Evolutionary conservation across 495 filamentous ascomycete genomes (phyloP), one percentile per base, ranked within the genome.

Genomic region (Penicillium ochrochloron): DNA sequence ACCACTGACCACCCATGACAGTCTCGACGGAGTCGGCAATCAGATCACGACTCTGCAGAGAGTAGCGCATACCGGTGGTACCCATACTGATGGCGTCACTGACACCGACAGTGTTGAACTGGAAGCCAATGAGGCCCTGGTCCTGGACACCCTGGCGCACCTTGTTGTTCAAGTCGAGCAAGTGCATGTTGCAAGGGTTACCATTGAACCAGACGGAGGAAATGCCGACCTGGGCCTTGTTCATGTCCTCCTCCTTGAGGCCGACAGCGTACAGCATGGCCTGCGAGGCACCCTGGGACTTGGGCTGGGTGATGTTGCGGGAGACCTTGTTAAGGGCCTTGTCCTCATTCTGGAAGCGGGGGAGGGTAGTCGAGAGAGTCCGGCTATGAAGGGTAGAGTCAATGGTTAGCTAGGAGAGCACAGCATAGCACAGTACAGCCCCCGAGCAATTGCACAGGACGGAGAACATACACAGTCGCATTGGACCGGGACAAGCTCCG

Each of bases 181-280:
- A 84, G 80, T 99, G 95, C 95, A 97, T 99, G 81, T 99, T 99
- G 83, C 95, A 99, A 7, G 95, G 95, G 79, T 99, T 99, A 21
- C 95, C 95, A 46, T 91, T 86, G 78, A 92, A 96, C 82, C 82
- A 89, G 48, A 91, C 88, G 1, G 95, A 98, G 23, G 94, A 96
- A 72, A 99, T 98, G 59, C 95, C 95, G 48, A 99, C 90, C 78
- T 99, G 95, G 35, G 95, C 89, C 79, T 97, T 97, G 79, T 85
- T 86, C 88, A 98, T 90, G 75, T 97, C 95, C 50, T 84, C 83
- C 65, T 92, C 88, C 15, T 79, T 85, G 72, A 99, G 76, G 59
- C 95, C 95, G 11, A 94, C 97, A 67, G 91, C 95, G 82, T 97
- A 98, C 50, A 99, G 84, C 95, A 99, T 99, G 62, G 96, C 96